Percentiles rank a stretch among this genome's conserved stretches.
Conservation (phyloP, 2,329 filamentous ascomycete genomes). For the Cordyceps cicadae region DNA sequence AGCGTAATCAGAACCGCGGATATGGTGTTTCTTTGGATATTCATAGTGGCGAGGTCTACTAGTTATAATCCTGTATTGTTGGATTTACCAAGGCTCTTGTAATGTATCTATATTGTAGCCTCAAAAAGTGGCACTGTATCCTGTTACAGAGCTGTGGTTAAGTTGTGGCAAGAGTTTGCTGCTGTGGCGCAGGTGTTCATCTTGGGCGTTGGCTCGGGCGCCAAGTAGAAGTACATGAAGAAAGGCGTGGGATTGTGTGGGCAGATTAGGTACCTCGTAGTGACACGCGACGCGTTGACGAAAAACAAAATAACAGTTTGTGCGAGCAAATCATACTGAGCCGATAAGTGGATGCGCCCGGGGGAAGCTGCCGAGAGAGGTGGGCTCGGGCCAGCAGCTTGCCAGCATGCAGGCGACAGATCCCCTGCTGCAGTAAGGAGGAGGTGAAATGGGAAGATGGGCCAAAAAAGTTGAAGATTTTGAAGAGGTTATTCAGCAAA, state of each 20-base stretch:
- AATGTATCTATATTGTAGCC: not conserved
- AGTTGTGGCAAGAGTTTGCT: not conserved
- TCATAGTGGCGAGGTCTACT: not conserved
- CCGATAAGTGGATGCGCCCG: not conserved
- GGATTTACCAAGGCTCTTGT: not conserved
- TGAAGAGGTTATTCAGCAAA: not conserved
- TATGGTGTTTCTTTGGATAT: not conserved
- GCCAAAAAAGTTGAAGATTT: not conserved
- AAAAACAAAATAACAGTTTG: conserved; percentile 5
- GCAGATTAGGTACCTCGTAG: not conserved
- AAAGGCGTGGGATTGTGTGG: not conserved
- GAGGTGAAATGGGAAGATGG: not conserved
- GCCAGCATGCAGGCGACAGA: not conserved
- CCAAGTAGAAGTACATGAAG: not conserved
- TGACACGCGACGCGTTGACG: conserved; percentile 11
- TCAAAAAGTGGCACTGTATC: not conserved
- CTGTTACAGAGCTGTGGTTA: not conserved
- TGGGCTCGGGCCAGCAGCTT: not conserved
- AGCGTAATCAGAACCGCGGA: conserved; percentile 5
- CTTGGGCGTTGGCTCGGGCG: not conserved
- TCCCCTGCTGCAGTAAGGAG: not conserved
- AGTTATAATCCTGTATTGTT: not conserved
- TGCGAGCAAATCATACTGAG: not conserved
- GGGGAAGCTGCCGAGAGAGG: conserved; percentile 11
- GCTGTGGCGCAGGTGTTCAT: not conserved